Base-by-base conservation (phyloP, 1,284 basidiomycete species). In the Ustilago cynodontis region DNA sequence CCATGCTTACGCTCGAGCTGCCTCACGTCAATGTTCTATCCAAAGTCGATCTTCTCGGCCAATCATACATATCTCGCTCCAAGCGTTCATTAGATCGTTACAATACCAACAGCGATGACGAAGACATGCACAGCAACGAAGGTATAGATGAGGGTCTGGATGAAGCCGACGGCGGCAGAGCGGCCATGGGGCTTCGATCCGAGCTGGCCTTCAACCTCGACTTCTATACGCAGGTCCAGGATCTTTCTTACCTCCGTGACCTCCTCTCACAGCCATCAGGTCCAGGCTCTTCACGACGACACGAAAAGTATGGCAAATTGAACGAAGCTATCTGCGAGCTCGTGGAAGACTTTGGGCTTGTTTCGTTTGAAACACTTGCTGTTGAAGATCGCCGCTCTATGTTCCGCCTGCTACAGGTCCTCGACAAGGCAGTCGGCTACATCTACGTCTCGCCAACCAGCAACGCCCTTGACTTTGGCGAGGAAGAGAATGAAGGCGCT, bases 221-320 rank as follows among this genome's bases (percentile, higher is more conserved):
- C 78, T 99, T 94, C 86, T 99, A 99, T 86, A 98, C 97, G 45
- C 94, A 99, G 86, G 96, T 97, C 0, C 95, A 98, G 87, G 95
- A 99, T 86, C 89, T 99, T 0, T 92, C 92, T 0, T 93, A 98
- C 86, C 90, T 99, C 7, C 90, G 93, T 76, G 92, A 92, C 66
- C 88, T 91, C 1, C 90, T 98, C 20, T 85, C 88, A 28, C 65
- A 65, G 11, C 70, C 75, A 26, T 65, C 69, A 2, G 69, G 65
- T 14, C 73, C 73, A 10, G 73, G 62, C 24, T 77, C 74, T 7
- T 62, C 62, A 33, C 64, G 64, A 61, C 63, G 75, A 14, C 61
- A 78, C 49, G 70, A 80, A 65, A 75, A 76, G 45, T 65, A 72
- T 49, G 80, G 77, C 14, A 63, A 70, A 31, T 88, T 99, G 50